These are phyloP conservation scores for Xylariaceae sp. DNA, from an alignment of 2,329 filamentous ascomycete species.

Conservation along the genomic window DNA sequence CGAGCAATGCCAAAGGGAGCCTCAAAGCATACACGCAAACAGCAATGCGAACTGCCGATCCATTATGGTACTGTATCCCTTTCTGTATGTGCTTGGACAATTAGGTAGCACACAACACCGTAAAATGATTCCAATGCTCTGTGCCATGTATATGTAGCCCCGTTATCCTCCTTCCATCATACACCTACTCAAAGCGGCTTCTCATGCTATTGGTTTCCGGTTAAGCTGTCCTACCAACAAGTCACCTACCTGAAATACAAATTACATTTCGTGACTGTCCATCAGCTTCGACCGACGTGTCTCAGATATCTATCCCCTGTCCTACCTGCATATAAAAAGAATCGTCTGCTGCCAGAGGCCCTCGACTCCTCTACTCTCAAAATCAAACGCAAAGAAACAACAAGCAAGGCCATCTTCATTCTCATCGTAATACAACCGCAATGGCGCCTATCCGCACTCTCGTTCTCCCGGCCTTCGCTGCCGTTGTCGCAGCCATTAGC, in stretches of 20 bases:
- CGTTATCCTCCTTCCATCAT: not conserved
- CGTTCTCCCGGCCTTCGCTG: slow-evolving; percentile 22
- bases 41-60: too few species aligned
- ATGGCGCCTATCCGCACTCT: slow-evolving; percentile 28
- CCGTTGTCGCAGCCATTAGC: slow-evolving; percentile 22
- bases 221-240: not conserved
- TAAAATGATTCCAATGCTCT: too few species aligned
- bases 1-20: too few species aligned
- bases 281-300: slow-evolving; percentile 10
- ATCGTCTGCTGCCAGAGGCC: not conserved
- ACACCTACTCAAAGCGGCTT: slow-evolving; percentile 10
- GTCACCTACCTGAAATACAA: not conserved
- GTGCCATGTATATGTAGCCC: not conserved
- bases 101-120: too few species aligned
- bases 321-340: slow-evolving; percentile 7
- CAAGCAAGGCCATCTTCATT: not conserved
- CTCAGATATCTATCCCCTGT: not conserved
- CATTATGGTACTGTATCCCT: too few species aligned
- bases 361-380: not conserved
- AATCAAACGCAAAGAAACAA: not conserved
- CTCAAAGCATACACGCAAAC: too few species aligned
- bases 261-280: slow-evolving; percentile 1
- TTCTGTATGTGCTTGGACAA: too few species aligned
- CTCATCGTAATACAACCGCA: slow-evolving; percentile 5
- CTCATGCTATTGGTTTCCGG: slow-evolving; percentile 1